Conservation (phyloP, 1,284 basidiomycete species). For the Puccinia hordei region DNA sequence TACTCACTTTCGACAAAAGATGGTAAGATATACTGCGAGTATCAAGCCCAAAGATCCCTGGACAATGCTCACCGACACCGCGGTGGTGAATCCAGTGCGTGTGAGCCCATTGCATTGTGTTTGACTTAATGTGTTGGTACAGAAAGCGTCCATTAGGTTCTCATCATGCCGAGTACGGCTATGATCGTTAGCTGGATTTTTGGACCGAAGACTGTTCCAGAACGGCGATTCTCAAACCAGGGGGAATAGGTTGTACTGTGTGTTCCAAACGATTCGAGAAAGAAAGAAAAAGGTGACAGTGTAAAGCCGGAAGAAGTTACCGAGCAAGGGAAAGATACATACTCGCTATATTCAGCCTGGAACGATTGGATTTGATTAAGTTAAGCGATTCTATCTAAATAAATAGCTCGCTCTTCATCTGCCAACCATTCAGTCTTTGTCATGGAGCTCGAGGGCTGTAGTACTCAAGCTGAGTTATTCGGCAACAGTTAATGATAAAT, state of each 20-base stretch:
- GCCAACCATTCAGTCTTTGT: constrained; percentile 2
- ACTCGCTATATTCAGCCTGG: neutral
- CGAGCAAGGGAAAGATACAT: neutral
- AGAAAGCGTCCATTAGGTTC: constrained; percentile 45
- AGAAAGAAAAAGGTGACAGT: neutral
- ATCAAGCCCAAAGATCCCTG: constrained; percentile 26
- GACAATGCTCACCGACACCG: constrained; percentile 12
- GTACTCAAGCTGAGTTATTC: too few species aligned
- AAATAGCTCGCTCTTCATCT: neutral
- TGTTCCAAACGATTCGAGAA: neutral
- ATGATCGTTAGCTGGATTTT: constrained; percentile 5
- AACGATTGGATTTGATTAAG: neutral
- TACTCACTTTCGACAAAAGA: constrained; percentile 29
- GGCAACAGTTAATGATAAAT: too few species aligned
- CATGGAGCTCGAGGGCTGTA: constrained; percentile 8
- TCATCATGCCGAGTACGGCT: constrained; percentile 23
- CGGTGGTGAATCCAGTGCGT: constrained; percentile 18
- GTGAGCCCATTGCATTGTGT: constrained; percentile 50
- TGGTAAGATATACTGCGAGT: constrained; percentile 35
- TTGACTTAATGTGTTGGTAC: constrained; percentile 37
- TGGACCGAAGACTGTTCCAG: neutral
- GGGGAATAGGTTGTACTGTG: neutral
- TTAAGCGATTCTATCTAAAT: neutral
- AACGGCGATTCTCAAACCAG: neutral
- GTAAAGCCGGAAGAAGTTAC: neutral